Base-by-base conservation (phyloP, 139 green algal genomes). In the Dunaliella primolecta region DNA sequence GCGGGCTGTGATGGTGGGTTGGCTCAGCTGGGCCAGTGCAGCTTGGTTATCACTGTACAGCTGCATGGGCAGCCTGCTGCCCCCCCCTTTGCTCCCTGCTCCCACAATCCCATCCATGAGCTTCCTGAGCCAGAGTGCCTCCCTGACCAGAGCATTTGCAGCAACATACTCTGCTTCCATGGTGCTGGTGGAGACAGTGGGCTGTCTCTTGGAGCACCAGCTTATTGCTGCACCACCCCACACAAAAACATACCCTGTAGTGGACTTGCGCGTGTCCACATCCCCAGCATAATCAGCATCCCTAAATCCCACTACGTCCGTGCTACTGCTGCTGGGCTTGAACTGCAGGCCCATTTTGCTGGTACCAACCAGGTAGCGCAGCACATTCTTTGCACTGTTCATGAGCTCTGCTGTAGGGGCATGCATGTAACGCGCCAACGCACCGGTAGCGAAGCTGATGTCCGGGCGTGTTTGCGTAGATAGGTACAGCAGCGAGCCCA, bases 221-320 rank as follows among this genome's bases (percentile, higher is more conserved):
- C n/a, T n/a, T n/a, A 92, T 75, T 30, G 82, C 81, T 55, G 83
- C 86, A 11, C 86, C 85, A 72, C 77, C 36, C 75, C 36, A 25
- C 46, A 64, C 7, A 15, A 92, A 91, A 20, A 93, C 85, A 70
- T 88, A 91, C 11, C 91, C 89, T 24, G 85, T 89, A 1, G 91
- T 93, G 70, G 80, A 89, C 21, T 80, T 75, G 0, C 88, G 38
- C 0, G 75, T 90, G 75, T 89, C 83, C 0, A 86, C 1, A 30
- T 89, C 81, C 29, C 86, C 86, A 3, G 84, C 89, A 84, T 87
- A 91, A 75, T 91, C 85, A 29, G 91, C 76, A 78, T 94, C 91
- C 80, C 78, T 86, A 81, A 87, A 94, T 34, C 90, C 88, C 20
- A 70, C n/a, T 1, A 93, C 57, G 33, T 27, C 30, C 24, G 30